Evolutionary conservation across 192 early-diverging fungal genomes (phyloP), one percentile per base, ranked within the genome.

Genomic region (Coemansia erecta): DNA sequence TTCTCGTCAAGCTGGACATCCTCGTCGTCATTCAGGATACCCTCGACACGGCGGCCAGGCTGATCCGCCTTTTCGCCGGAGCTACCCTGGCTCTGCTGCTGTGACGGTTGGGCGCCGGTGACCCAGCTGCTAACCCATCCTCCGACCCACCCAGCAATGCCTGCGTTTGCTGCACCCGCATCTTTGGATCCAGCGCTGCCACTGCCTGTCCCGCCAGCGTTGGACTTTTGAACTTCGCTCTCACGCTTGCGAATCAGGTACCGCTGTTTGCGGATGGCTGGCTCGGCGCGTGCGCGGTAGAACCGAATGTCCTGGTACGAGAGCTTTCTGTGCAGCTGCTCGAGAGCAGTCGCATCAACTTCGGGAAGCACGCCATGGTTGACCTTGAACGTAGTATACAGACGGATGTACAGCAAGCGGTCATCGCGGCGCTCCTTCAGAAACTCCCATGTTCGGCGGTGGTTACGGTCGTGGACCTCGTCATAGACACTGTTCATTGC

Each of bases 291-390:
- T 23, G 85, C 84, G 18, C 94, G 73, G 61, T 95, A 98, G 47
- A 90, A 84, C 43, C 90, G 77, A 53, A 98, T 92, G 72, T 98
- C 96, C 24, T 95, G 87, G 71, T 87, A 97, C 7, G 86, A 87
- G 4, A 97, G 82, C 51, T 83, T 84, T 47, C 82, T 73, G 66
- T 97, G 93, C 31, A 98, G 61, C 19, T 70, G 68, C 21, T 84
- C 82, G 19, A 97, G 80, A 12, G 79, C 73, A 3, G 66, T 60
- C 2, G 60, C 45, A 10, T 92, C 85, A 21, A 37, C 51, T 19
- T 67, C 71, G 4, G 66, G 45, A 31, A 80, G 18, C 53, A 86
- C 73, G 13, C 73, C 49, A 55, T 77, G 51, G 50, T 77, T 64
- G 39, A 61, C 37, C 40, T 75, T 67, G 19, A 72, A 69, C 14